phyloP scores from a whole-genome alignment of 2,329 filamentous ascomycete genomes.

The Aspergillus tamarii region DNA sequence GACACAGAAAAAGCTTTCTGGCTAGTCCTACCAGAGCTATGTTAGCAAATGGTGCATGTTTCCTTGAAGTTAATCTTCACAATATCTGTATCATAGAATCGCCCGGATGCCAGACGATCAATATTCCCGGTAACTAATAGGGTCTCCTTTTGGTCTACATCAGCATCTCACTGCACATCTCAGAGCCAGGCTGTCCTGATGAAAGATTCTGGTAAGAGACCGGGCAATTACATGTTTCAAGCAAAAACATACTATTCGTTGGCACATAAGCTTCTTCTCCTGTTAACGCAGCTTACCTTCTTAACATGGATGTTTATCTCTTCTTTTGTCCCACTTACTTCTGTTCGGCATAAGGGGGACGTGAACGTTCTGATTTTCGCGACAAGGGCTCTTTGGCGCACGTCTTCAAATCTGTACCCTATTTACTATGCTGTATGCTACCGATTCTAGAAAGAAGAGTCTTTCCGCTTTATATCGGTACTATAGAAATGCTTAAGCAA shows the following conservation, averaged over 20 bases:
- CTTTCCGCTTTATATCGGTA: background rate
- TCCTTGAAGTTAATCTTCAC: background rate
- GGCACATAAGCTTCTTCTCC: background rate
- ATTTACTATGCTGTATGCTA: background rate
- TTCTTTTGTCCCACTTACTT: background rate
- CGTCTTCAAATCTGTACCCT: background rate
- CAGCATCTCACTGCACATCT: background rate
- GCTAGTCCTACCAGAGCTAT: background rate
- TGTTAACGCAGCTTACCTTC: background rate
- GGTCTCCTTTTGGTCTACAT: background rate
- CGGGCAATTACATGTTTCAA: background rate
- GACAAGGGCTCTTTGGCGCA: no score
- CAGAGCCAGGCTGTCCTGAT: background rate
- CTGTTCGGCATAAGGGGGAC: background rate
- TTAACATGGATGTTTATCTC: background rate
- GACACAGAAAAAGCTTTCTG: slow-evolving; percentile 33
- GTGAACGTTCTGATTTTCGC: background rate
- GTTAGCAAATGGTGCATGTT: background rate
- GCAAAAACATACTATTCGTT: background rate
- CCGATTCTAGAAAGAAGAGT: background rate
- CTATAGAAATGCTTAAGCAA: background rate
- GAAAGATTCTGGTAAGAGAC: background rate
- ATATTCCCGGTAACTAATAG: background rate
- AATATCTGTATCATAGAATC: background rate
- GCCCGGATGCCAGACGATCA: background rate